Conservation (phyloP, 345 rosid species). For the Camelina laxa region DNA sequence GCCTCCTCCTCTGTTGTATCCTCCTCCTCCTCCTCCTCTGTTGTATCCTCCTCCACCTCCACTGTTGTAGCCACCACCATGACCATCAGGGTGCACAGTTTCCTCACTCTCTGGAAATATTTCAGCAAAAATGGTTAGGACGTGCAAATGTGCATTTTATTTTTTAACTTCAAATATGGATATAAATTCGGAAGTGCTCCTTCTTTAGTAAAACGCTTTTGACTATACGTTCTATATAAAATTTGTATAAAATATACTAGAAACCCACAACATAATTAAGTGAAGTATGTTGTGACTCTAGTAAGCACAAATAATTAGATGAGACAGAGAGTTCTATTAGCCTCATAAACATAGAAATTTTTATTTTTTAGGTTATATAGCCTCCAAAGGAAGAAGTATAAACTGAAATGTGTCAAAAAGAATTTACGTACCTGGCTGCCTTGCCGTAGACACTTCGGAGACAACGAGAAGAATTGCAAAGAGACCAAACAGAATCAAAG, state of each 20-base stretch:
- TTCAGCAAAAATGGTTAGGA: neutral
- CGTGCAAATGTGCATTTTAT: neutral
- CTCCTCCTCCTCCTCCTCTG: conserved; percentile 29
- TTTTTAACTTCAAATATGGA: neutral
- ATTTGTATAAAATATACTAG: neutral
- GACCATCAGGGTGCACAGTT: conserved; percentile 23
- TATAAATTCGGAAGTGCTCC: neutral
- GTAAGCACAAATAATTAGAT: neutral
- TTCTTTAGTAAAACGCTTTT: too few relatives aligned
- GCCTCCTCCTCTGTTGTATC: neutral
- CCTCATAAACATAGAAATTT: neutral
- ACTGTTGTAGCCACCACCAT: conserved; percentile 4
- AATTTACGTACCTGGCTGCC: conserved; percentile 7
- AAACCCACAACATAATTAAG: neutral
- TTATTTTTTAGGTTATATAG: neutral
- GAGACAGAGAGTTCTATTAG: neutral
- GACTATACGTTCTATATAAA: neutral
- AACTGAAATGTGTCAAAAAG: too few relatives aligned
- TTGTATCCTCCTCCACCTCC: neutral
- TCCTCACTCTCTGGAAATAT: conserved; percentile 1
- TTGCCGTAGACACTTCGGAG: conserved; percentile 17
- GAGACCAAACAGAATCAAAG: conserved; percentile 39
- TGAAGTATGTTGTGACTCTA: neutral
- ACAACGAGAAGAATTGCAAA: conserved; percentile 29
- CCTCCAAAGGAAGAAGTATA: neutral